Conservation (phyloP, 352 stramenopile species). For the Paralagenidium karlingii region DNA sequence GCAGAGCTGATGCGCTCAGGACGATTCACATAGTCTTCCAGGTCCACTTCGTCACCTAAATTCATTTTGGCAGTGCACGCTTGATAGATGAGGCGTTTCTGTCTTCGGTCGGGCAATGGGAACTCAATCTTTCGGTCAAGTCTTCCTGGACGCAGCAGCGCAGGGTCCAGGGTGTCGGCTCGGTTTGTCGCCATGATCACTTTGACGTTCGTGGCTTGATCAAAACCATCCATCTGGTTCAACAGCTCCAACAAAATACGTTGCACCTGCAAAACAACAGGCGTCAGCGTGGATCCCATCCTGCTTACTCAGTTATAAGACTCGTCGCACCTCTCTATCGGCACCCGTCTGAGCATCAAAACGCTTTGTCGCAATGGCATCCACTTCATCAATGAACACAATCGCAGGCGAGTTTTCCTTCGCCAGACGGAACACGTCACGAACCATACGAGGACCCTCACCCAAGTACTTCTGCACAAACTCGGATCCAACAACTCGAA, state of each 20-base stretch:
- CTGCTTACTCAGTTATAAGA: no score
- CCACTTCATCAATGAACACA: conserved; percentile 99
- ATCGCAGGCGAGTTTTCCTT: conserved; percentile 98
- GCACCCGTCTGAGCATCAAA: conserved; percentile 98
- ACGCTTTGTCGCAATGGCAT: conserved; percentile 98
- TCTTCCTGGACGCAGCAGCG: conserved; percentile 94
- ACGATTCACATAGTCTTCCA: conserved; percentile 99
- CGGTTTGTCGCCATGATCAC: conserved; percentile 99
- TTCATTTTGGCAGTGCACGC: conserved; percentile 99
- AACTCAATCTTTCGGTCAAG: conserved; percentile 99
- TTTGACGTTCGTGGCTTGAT: conserved; percentile 99
- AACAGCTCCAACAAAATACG: conserved; percentile 99
- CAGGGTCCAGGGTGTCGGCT: conserved; percentile 98
- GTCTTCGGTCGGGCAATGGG: conserved; percentile 95
- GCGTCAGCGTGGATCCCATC: conserved; percentile 15
- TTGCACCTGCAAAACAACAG: conserved; percentile 89
- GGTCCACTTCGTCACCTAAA: conserved; percentile 97
- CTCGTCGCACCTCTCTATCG: conserved; percentile 90
- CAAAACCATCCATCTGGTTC: conserved; percentile 99
- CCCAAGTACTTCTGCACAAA: conserved; percentile 99
- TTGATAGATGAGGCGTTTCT: conserved; percentile 99
- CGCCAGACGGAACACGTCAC: conserved; percentile 99
- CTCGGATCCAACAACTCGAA: conserved; percentile 94
- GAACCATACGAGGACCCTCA: conserved; percentile 99
- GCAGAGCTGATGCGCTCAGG: conserved; percentile 98